Evolutionary conservation across 164 flowering plant genomes (phyloP), one percentile per base, ranked within the genome.

Genomic region (Sextonia rubra): DNA sequence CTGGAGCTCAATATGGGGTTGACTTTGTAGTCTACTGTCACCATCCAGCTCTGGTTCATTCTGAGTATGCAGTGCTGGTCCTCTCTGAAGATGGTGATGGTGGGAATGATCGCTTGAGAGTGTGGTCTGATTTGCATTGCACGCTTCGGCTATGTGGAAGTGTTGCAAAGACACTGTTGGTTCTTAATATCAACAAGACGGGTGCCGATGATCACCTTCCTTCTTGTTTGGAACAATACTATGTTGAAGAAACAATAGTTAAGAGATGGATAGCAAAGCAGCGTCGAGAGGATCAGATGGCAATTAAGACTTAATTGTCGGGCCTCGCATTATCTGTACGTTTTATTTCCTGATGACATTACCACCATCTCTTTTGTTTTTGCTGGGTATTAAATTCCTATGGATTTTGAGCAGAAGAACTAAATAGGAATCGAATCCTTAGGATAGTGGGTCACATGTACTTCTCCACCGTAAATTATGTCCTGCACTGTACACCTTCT

Each of bases 1-100:
- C 90, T 2, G 98, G 97, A 47, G 80, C 83, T 22, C 88, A 85
- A 60, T 89, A 86, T 74, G 98, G 97, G 66, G 92, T 84, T 23
- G 97, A 92, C 70, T 94, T 83, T 79, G 94, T 90, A 52, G 90
- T 90, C 12, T 92, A 87, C 64, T 81, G 87, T 14, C 93, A 89
- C 72, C 95, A 88, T 76, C 97, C 91, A 0, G 75, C 86, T 61
- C 70, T 90, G 48, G 91, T 94, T 26, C 98, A 93, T 79, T 85
- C 95, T 60, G 95, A 91, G 55, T 91, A 83, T 80, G 90, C 90
- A 3, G 92, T 86, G 49, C 73, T 90, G 66, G 89, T 89, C 49
- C 68, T 81, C 17, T 79, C 83, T 7, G 87, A 79, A 61, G 82
- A 76, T 25, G 80, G 79, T 60, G 80, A 58, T 30, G 70, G 72